Evolutionary conservation across 1,284 basidiomycete species (phyloP), one percentile per base, ranked within the genome.

Genomic region (Tremellales sp.): DNA sequence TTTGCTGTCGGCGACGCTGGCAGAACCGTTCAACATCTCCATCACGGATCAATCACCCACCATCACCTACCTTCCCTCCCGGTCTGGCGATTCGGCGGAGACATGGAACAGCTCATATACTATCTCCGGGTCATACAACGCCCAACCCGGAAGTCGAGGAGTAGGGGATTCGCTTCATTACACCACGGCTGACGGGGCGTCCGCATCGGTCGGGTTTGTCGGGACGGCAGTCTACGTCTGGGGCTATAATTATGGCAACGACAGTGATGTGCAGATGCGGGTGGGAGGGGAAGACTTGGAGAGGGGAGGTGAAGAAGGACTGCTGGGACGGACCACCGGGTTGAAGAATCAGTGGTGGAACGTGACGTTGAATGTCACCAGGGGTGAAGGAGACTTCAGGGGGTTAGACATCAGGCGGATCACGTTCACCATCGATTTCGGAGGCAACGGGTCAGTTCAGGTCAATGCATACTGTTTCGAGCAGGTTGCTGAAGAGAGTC

Each of bases 21-120:
- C 33, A 27, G 13, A 40, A n/a, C 48, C 42, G 27, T 53, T 42
- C 37, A 52, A 51, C 36, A 37, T 56, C 27, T 40, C 51, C 8
- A 27, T 56, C 13, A 46, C 48, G n/a, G 51, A 56, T 15, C 49
- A 53, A 17, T 56, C 54, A 8, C 51, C 51, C n/a, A 51, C 48
- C 21, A 56, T 56, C 43, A 53, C 44, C 44, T 56, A 56, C 22
- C 21, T 10, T 4, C 54, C 54, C 13, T 39, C 43, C 15, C 26
- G 48, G 17, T 46, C 48, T 4, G 43, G 48, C 26, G 33, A 35
- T 7, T 22, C 46, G 1, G 41, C 36, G 17, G n/a, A 11, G 6
- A 48, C 36, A 12, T 56, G 54, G 51, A 53, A 56, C 35, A 45
- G 48, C 3, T 47, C 54, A 5, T 56, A 56, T 36, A 43, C 46